Evolutionary conservation across 2,329 filamentous ascomycete genomes (phyloP), one percentile per base, ranked within the genome.

Genomic region (Microsporum canis): DNA sequence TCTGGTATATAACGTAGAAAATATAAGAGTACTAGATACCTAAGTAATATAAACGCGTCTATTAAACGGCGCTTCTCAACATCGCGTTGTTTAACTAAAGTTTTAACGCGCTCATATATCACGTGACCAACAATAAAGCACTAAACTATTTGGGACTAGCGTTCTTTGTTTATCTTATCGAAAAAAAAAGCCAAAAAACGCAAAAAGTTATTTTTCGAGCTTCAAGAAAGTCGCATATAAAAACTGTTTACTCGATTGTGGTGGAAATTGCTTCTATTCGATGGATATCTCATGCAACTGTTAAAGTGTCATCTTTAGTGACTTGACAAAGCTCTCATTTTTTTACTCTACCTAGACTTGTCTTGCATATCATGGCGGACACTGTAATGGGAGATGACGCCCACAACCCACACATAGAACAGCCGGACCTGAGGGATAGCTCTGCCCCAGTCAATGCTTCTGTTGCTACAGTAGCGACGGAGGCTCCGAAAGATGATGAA

Each of bases 401-500:
- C 7, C 66, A 38, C 7, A 55, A 27, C 33, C 56, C 68, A 63
- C 65, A 67, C 33, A 58, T 64, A 14, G 71, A 72, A 59, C 67
- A 63, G 56, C 63, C 71, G 57, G 67, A 65, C 60, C 65, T 64
- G 56, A 68, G 73, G 58, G 68, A 67, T 63, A 69, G 69, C 66
- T 67, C 71, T 57, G 63, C 70, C 61, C 63, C 68, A 10, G 38
- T 49, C 3, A 45, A 43, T 45, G 38, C 27, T 59, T 57, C 5
- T 39, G 66, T 64, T 60, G 70, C 41, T 14, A 14, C 68, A 12
- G 65, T 64, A 27, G 73, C 74, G 60, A 70, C 61, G 61, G 67
- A 65, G 61, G 70, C 43, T 17, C 17, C 67, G 6, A 65, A 64
- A 23, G 75, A 75, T 60, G 70, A 73, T 67, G 72, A 68, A 57